These are phyloP conservation scores for Phragmites australis DNA, from an alignment of 176 grass and related monocot genomes.

Conservation along the genomic window DNA sequence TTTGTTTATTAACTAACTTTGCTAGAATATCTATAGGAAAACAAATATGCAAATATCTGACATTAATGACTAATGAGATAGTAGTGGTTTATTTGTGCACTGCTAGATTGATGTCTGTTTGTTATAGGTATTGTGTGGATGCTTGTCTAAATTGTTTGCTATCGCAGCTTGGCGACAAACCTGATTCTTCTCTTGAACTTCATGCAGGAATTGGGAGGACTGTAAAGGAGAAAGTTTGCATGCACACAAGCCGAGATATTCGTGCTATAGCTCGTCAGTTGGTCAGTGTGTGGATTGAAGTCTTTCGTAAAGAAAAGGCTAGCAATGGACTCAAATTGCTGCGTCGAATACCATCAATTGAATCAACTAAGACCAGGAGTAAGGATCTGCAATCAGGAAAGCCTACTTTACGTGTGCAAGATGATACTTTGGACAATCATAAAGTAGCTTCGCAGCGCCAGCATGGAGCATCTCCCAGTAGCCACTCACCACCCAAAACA, in stretches of 20 bases:
- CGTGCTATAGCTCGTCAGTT: slow-evolving; percentile 93
- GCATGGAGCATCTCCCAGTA: background rate
- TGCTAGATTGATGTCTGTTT: slow-evolving; percentile 8
- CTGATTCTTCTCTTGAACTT: slow-evolving; percentile 36
- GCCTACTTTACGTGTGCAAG: slow-evolving; percentile 25
- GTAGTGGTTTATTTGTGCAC: slow-evolving; percentile 24
- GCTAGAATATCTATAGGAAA: slow-evolving; percentile 2
- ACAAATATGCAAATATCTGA: slow-evolving; percentile 20
- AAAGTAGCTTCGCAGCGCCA: slow-evolving; percentile 30
- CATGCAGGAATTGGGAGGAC: slow-evolving; percentile 83
- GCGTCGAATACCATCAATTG: slow-evolving; percentile 51
- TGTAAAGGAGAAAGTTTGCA: slow-evolving; percentile 93
- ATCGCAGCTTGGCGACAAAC: slow-evolving; percentile 4
- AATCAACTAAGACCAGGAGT: slow-evolving; percentile 55
- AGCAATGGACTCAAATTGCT: slow-evolving; percentile 73
- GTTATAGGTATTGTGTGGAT: slow-evolving; percentile 20
- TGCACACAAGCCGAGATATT: slow-evolving; percentile 98
- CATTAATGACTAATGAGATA: slow-evolving; percentile 4
- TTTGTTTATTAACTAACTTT: background rate
- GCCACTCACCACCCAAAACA: slow-evolving; percentile 26
- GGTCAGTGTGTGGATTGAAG: slow-evolving; percentile 91
- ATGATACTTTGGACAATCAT: slow-evolving; percentile 48
- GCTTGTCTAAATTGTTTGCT: slow-evolving; percentile 22
- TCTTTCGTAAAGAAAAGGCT: slow-evolving; percentile 96
- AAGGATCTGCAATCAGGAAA: slow-evolving; percentile 61